Conservation (phyloP, 805 yeast genomes). For the Monosporozyma siamensis region DNA sequence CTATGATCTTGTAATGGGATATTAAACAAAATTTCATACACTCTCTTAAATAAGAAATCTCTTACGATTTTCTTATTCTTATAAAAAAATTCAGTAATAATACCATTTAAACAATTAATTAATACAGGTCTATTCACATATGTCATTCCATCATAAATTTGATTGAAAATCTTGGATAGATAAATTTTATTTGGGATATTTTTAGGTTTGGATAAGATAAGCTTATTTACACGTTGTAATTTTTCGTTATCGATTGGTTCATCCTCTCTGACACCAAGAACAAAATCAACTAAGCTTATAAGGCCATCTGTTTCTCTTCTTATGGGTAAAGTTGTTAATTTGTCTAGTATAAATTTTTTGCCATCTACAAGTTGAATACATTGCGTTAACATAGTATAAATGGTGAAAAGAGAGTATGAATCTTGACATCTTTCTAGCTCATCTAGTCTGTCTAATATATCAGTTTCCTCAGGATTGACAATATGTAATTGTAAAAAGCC, state of each 20-base stretch:
- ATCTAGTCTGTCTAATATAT: slow-evolving; percentile 12
- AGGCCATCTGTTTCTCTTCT: slow-evolving; percentile 61
- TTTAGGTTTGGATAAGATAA: slow-evolving; percentile 56
- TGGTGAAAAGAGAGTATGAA: slow-evolving; percentile 56
- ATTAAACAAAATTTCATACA: slow-evolving; percentile 37
- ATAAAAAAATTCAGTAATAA: slow-evolving; percentile 43
- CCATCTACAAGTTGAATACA: slow-evolving; percentile 41
- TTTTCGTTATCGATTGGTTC: slow-evolving; percentile 55
- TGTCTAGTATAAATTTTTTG: slow-evolving; percentile 37
- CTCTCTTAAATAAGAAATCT: slow-evolving; percentile 48
- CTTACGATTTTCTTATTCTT: slow-evolving; percentile 41
- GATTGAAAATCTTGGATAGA: slow-evolving; percentile 50
- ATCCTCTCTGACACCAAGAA: slow-evolving; percentile 65
- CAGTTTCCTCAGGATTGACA: slow-evolving; percentile 26
- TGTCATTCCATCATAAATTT: slow-evolving; percentile 50
- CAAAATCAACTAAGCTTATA: slow-evolving; percentile 60
- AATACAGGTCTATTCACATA: slow-evolving; percentile 53
- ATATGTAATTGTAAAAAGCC: slow-evolving; percentile 32
- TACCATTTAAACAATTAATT: slow-evolving; percentile 45
- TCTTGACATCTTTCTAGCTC: slow-evolving; percentile 39
- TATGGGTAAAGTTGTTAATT: slow-evolving; percentile 47
- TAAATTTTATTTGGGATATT: slow-evolving; percentile 40
- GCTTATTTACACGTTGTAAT: slow-evolving; percentile 55
- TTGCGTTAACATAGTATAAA: slow-evolving; percentile 49
- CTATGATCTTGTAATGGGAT: slow-evolving; percentile 30